Evolutionary conservation across 441 rosid genomes (phyloP), one percentile per base, ranked within the genome.

Genomic region (Gossypium gossypioides): DNA sequence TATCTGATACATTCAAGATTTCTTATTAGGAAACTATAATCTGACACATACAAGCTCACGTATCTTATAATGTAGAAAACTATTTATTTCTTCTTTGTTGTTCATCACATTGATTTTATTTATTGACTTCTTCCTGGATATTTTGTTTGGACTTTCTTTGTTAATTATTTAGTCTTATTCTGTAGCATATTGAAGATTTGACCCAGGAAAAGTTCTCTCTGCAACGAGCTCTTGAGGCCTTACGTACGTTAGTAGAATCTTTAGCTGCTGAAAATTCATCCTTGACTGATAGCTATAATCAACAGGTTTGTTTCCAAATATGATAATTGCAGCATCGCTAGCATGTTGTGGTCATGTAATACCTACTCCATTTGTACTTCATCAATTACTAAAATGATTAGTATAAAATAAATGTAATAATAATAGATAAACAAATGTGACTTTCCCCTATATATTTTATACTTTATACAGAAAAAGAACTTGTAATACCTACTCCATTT

Each of bases 151-250:
- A 37, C 18, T 71, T 27, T 9, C 52, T 27, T 27, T 27, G n/a
- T 15, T 15, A 29, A 32, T 15, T 61, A 32, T 74, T 57, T 69
- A 55, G 59, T 61, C 55, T 29, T 12, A 51, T 15, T 52, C 66
- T 82, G 83, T 81, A 87, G 94, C 87, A 86, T 77, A 89, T 89
- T 75, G 90, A 87, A 84, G 94, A 89, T 76, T 78, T 89, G 85
- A 89, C 94, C 4, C 89, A 77, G 74, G 94, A 89, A 79, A 89
- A 89, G 64, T 87, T 87, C 78, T 80, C 90, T 40, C 76, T 89
- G 81, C 92, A 86, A 83, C 82, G 88, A 81, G 85, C 92, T 65
- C 91, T 89, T 54, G 95, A 86, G 76, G 84, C 88, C 72, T 87
- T 92, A 18, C 85, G 82, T 65, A 62, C 79, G 65, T 82, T 89